phyloP scores from a whole-genome alignment of 306 rosid species.

The Ceratonia siliqua region DNA sequence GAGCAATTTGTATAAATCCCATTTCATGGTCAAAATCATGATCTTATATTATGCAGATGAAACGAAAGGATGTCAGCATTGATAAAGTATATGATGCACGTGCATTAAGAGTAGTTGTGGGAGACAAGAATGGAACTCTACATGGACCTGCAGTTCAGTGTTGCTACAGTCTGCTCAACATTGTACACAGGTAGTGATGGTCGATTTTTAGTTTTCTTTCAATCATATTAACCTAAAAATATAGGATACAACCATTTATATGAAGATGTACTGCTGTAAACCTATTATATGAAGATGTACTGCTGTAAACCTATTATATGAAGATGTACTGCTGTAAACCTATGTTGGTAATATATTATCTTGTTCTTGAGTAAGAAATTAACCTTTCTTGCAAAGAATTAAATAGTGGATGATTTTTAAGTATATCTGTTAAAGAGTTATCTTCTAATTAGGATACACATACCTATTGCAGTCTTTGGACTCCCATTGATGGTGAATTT shows the following conservation, averaged over 20 bases:
- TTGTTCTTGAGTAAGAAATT: neutral
- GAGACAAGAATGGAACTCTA: constrained; percentile 92
- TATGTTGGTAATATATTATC: neutral
- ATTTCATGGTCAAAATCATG: constrained; percentile 33
- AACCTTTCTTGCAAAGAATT: neutral
- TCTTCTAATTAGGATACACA: constrained; percentile 1
- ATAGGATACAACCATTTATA: constrained; percentile 11
- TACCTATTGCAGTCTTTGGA: constrained; percentile 68
- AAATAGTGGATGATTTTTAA: neutral
- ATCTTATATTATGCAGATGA: constrained; percentile 62
- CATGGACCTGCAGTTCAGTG: constrained; percentile 93
- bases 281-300: constrained; percentile 20
- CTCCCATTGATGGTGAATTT: constrained; percentile 93
- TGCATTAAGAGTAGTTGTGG: constrained; percentile 94
- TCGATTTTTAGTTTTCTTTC: constrained; percentile 12
- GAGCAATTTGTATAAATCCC: neutral
- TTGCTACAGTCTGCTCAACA: constrained; percentile 90
- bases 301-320: constrained; percentile 9
- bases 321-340: constrained; percentile 16
- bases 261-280: constrained; percentile 12
- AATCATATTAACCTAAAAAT: constrained; percentile 2
- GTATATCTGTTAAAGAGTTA: too few relatives aligned
- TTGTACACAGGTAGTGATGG: constrained; percentile 74
- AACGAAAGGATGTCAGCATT: constrained; percentile 79
- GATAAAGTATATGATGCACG: constrained; percentile 89